phyloP scores from a whole-genome alignment of 1,139 yeast species.

The Blastobotrys persicus region DNA sequence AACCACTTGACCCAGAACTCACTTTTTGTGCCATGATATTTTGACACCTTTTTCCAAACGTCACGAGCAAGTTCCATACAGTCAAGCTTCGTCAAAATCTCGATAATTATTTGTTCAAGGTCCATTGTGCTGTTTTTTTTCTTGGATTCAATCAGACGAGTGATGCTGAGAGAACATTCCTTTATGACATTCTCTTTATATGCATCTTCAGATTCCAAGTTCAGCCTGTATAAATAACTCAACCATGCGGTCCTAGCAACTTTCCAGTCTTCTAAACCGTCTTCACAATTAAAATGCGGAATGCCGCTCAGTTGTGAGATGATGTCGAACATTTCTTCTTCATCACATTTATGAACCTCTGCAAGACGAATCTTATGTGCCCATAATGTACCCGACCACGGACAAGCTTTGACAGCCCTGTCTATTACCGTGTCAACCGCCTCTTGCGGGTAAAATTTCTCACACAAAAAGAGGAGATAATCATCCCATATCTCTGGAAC shows the following conservation, averaged over 20 bases:
- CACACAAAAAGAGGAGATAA: conserved; percentile 28
- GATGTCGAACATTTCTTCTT: conserved; percentile 15
- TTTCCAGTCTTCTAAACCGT: conserved; percentile 40
- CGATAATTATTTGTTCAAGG: conserved; percentile 13
- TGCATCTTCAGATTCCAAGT: conserved; percentile 1
- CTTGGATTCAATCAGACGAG: neutral
- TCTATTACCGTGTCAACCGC: conserved; percentile 21
- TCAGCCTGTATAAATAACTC: conserved; percentile 27
- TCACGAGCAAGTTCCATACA: conserved; percentile 31
- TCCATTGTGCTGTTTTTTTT: conserved; percentile 10
- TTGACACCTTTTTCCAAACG: conserved; percentile 36
- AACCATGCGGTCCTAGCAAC: conserved; percentile 38
- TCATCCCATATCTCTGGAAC: conserved; percentile 34
- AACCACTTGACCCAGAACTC: conserved; percentile 51
- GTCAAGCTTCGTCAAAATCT: conserved; percentile 8
- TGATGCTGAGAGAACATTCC: neutral
- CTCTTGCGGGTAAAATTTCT: conserved; percentile 16
- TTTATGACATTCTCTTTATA: neutral
- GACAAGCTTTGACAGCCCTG: conserved; percentile 30
- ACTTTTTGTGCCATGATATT: conserved; percentile 37
- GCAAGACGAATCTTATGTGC: conserved; percentile 26
- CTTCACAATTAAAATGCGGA: conserved; percentile 15
- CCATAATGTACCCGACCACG: conserved; percentile 32
- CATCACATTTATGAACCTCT: conserved; percentile 7
- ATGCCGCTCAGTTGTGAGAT: conserved; percentile 16